These are phyloP conservation scores for Miamiensis avidus DNA, from an alignment of 169 alveolate species.

Conservation along the genomic window DNA sequence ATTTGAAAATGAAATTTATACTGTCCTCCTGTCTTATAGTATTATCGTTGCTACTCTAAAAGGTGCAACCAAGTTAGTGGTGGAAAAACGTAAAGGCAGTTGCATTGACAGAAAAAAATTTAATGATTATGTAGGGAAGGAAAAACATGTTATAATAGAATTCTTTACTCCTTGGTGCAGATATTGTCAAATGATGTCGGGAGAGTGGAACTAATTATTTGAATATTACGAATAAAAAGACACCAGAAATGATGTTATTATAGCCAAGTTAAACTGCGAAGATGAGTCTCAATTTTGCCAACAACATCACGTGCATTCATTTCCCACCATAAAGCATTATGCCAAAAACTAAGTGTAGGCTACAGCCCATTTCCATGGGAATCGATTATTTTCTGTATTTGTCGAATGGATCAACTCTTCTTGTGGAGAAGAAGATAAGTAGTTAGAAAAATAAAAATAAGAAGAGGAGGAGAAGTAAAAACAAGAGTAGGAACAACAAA, in stretches of 20 bases:
- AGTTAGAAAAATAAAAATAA: neutral
- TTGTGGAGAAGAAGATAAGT: neutral
- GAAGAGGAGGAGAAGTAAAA: neutral
- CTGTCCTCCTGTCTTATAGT: too few species aligned
- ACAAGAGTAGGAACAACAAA: neutral
- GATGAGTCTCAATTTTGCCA: neutral
- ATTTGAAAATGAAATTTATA: too few species aligned
- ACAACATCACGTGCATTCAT: neutral
- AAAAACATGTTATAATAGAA: slow-evolving; percentile 54
- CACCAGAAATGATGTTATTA: neutral
- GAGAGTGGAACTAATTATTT: slow-evolving; percentile 48
- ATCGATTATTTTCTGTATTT: neutral
- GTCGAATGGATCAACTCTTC: neutral
- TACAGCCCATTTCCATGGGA: neutral
- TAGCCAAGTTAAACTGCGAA: neutral
- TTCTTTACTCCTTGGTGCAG: slow-evolving; percentile 65
- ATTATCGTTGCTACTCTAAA: too few species aligned
- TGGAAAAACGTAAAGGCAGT: neutral
- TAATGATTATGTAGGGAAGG: slow-evolving; percentile 48
- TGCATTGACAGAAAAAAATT: neutral
- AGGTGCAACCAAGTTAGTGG: too few species aligned
- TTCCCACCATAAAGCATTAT: neutral
- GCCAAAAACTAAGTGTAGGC: neutral
- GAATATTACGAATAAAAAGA: neutral
- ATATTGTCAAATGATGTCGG: slow-evolving; percentile 54